Evolutionary conservation across 2,329 filamentous ascomycete genomes (phyloP).

Genomic region (Cladosporium halotolerans): DNA sequence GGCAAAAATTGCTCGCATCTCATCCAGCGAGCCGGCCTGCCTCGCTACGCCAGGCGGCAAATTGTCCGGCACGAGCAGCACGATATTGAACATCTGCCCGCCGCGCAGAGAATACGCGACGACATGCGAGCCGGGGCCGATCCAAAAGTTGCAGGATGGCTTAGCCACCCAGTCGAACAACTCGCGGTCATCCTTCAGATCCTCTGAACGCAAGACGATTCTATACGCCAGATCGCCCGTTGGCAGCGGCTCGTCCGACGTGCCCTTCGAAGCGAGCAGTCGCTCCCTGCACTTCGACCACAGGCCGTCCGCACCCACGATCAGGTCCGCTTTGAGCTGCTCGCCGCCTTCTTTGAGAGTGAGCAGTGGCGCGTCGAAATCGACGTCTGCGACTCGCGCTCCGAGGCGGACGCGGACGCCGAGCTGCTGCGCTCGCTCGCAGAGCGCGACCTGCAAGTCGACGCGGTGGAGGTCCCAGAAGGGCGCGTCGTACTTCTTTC

Average conservation of each 20-base stretch:
- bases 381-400: slow-evolving; percentile 41
- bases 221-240: slow-evolving; percentile 63
- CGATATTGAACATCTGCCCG: slow-evolving; percentile 59
- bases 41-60: slow-evolving; percentile 49
- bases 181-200: slow-evolving; percentile 44
- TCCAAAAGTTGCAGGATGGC: slow-evolving; percentile 55
- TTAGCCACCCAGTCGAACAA: slow-evolving; percentile 49
- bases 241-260: slow-evolving; percentile 43
- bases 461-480: slow-evolving; percentile 58
- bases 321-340: slow-evolving; percentile 58
- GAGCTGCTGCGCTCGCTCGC: slow-evolving; percentile 45
- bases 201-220: slow-evolving; percentile 49
- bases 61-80: slow-evolving; percentile 59
- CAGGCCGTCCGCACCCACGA: slow-evolving; percentile 59
- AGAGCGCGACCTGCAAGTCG: slow-evolving; percentile 53
- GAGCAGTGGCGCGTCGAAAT: slow-evolving; percentile 40
- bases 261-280: slow-evolving; percentile 38
- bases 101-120: slow-evolving; percentile 57
- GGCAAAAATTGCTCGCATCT: slow-evolving; percentile 55
- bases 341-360: slow-evolving; percentile 33
- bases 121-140: slow-evolving; percentile 55
- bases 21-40: slow-evolving; percentile 49
- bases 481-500: slow-evolving; percentile 49
- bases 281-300: slow-evolving; percentile 53
- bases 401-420: slow-evolving; percentile 48